Conservation (phyloP, 2,329 filamentous ascomycete genomes). For the Aspergillus pseudoglaucus region DNA sequence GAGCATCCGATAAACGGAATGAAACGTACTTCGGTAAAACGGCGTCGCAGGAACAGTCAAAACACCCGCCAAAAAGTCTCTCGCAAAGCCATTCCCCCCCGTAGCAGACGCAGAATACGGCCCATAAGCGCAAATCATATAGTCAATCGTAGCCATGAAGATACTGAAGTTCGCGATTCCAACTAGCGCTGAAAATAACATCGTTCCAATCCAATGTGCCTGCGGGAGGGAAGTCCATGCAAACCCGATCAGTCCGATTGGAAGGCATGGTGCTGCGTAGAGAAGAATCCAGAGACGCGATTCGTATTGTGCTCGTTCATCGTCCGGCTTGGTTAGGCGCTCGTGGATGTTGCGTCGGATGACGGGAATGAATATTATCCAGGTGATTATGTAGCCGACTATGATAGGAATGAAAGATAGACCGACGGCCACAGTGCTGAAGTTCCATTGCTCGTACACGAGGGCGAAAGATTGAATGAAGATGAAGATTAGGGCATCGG, state of each 20-base stretch:
- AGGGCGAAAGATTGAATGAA: constrained; percentile 53
- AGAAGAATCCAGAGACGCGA: constrained; percentile 51
- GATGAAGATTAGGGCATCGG: constrained; percentile 57
- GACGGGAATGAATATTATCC: constrained; percentile 45
- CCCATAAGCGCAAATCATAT: constrained; percentile 58
- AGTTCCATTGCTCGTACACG: constrained; percentile 53
- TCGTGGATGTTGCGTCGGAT: constrained; percentile 42
- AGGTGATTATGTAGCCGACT: constrained; percentile 51
- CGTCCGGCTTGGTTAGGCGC: constrained; percentile 35
- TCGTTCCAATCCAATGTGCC: constrained; percentile 38
- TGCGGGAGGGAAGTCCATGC: constrained; percentile 53
- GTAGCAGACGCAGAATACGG: constrained; percentile 57
- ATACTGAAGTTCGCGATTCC: constrained; percentile 7
- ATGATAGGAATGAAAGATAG: constrained; percentile 48
- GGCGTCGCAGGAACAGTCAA: constrained; percentile 51
- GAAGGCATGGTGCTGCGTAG: constrained; percentile 49
- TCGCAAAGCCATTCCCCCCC: constrained; percentile 57
- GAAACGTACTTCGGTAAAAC: constrained; percentile 21
- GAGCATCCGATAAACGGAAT: no score
- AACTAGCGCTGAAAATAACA: constrained; percentile 7
- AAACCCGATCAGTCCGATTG: constrained; percentile 54
- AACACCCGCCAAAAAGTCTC: constrained; percentile 56
- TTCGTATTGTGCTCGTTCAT: constrained; percentile 54
- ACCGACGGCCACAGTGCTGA: constrained; percentile 40
- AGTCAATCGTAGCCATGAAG: constrained; percentile 43